A percentile compares a stretch with the other conserved stretches of the same genome.
Evolutionary conservation across 805 yeast genomes (phyloP).

Genomic region (Candida awuae): DNA sequence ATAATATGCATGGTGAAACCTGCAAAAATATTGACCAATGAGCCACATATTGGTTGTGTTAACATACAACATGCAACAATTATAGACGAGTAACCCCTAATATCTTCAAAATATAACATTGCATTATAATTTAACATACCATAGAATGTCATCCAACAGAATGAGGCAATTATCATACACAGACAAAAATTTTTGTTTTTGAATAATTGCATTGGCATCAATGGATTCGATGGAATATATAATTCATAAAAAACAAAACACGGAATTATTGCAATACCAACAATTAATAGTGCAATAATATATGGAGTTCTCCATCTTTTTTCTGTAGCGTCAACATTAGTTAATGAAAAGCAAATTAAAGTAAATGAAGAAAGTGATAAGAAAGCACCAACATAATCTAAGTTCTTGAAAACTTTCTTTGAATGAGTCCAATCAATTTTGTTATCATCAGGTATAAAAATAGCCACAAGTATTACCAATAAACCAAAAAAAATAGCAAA

Average conservation of each 20-base stretch:
- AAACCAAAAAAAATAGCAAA: slow-evolving; percentile 31
- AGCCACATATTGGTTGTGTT: slow-evolving; percentile 37
- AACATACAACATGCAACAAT: slow-evolving; percentile 37
- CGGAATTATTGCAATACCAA: slow-evolving; percentile 31
- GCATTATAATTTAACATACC: slow-evolving; percentile 35
- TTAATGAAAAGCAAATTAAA: slow-evolving; percentile 36
- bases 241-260: slow-evolving; percentile 32
- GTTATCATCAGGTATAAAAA: slow-evolving; percentile 32
- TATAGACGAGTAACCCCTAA: slow-evolving; percentile 32
- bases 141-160: slow-evolving; percentile 37
- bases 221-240: slow-evolving; percentile 34
- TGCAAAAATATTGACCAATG: slow-evolving; percentile 37
- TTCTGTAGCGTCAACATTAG: slow-evolving; percentile 35
- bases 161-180: slow-evolving; percentile 30
- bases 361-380: slow-evolving; percentile 34
- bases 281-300: slow-evolving; percentile 35
- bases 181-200: slow-evolving; percentile 31
- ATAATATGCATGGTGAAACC: slow-evolving; percentile 38
- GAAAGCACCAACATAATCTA: slow-evolving; percentile 39
- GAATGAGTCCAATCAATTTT: slow-evolving; percentile 22
- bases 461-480: slow-evolving; percentile 17
- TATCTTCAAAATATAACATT: slow-evolving; percentile 36
- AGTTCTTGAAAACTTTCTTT: slow-evolving; percentile 17
- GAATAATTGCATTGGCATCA: slow-evolving; percentile 41
- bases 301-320: slow-evolving; percentile 40